phyloP scores from a whole-genome alignment of 768 basidiomycete species.

The Boletus barrowsii region DNA sequence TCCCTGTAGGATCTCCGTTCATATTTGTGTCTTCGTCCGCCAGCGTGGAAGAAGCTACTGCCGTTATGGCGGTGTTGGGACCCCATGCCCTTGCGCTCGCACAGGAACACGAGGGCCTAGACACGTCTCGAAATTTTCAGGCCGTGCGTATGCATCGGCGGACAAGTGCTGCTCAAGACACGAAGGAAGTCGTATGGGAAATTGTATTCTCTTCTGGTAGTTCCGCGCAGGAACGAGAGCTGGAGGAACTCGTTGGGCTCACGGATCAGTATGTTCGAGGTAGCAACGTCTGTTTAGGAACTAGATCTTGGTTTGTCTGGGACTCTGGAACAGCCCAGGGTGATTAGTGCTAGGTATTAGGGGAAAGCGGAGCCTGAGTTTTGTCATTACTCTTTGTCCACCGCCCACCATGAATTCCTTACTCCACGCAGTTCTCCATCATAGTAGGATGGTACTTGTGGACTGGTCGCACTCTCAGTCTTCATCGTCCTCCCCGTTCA shows the following conservation, averaged over 20 bases:
- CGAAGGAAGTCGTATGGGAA: slow-evolving; percentile 1
- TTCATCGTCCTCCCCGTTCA: too few relatives aligned
- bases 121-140: background rate
- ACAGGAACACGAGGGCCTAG: slow-evolving; percentile 2
- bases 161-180: background rate
- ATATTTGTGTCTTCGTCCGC: slow-evolving; percentile 22
- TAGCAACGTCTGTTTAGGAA: slow-evolving; percentile 4
- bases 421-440: too few relatives aligned
- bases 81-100: slow-evolving; percentile 23
- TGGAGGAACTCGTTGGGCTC: slow-evolving; percentile 13
- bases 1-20: slow-evolving; percentile 10
- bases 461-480: too few relatives aligned
- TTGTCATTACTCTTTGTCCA: too few relatives aligned
- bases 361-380: too few relatives aligned
- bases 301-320: slow-evolving; percentile 22
- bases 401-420: too few relatives aligned
- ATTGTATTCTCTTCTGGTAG: slow-evolving; percentile 15
- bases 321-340: slow-evolving; percentile 4
- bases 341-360: too few relatives aligned
- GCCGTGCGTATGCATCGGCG: slow-evolving; percentile 19
- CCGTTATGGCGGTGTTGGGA: slow-evolving; percentile 25
- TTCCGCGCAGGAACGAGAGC: slow-evolving; percentile 9
- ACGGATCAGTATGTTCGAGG: background rate
- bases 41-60: slow-evolving; percentile 10
- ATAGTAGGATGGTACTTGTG: too few relatives aligned